Base-by-base conservation (phyloP, 192 early-diverging fungal species). In the Dissophora ornata region DNA sequence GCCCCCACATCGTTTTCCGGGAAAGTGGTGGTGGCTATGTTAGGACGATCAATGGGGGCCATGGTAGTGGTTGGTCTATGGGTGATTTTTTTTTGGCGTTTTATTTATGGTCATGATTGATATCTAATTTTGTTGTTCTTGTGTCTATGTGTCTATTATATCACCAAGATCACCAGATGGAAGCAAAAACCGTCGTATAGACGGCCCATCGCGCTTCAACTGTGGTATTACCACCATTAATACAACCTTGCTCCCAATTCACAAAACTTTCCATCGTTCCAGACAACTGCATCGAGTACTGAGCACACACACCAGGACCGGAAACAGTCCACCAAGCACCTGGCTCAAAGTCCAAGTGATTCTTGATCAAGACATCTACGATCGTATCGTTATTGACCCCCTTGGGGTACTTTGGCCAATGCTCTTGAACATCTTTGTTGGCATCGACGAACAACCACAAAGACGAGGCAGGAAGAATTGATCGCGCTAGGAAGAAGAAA, bases 301-400 rank as follows among this genome's bases (percentile, higher is more conserved):
- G n/a, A n/a, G n/a, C n/a, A n/a, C n/a, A n/a, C n/a, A n/a, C n/a
- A 4, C 33, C 38, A 13, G 71, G 63, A n/a, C 71, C 71, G 15
- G 47, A 46, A 25, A 67, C 57, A 1, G 57, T 55, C 71, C 71
- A 75, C 71, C 71, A 75, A 8, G 71, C 63, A 49, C 71, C 71
- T 0, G 71, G 71, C 21, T 55, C 49, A 47, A 75, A 75, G 22
- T 75, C 71, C 11, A 25, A 19, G 16, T 66, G 42, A 19, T 44
- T 52, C 18, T 60, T 28, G 57, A 75, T 61, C 32, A 75, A 19
- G 10, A 67, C 52, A 18, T 61, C 51, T 3, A 56, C 71, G n/a
- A 75, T 55, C 9, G 13, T 34, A 1, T 24, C 28, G 21, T 66
- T 30, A 21, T 62, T 30, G 4, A 70, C 44, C 4, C 9, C 16